Evolutionary conservation across 768 basidiomycete genomes (phyloP), one percentile per base, ranked within the genome.

Genomic region (Termitomyces sp.): DNA sequence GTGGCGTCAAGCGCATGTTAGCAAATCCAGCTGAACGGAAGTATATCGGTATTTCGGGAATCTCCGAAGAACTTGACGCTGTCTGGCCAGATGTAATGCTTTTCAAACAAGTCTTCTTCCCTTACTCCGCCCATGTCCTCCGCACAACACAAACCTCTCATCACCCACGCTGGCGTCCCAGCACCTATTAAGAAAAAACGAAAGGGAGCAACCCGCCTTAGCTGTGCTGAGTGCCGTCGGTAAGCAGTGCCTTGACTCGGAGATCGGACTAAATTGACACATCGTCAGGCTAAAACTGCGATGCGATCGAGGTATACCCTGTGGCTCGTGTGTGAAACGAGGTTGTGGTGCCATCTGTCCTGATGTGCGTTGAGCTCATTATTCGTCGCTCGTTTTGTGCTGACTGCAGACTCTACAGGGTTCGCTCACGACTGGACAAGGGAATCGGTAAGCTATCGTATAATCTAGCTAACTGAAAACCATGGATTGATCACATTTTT

Each of bases 301-400:
- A 19, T 92, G 89, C 68, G 88, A 91, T 74, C 79, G 89, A 62
- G 77, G 77, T 28, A 76, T 90, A 61, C 89, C 89, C 10, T 91
- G 89, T 63, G 80, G 85, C 59, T 89, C 87, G 1, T 91, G 89
- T 62, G 80, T 90, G 21, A 92, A 91, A 70, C 79, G 87, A 58
- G 87, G 87, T 12, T 88, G 87, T 63, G 85, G 83, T 48, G 84
- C 88, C 54, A 90, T 92, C 59, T 92, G 89, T 67, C 89, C 89
- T 48, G 89, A 91, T 66, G 85, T 85, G 66, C n/a, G 45, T 44
- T 51, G 32, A 26, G 15, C 28, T 46, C 30, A 19, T 14, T 35
- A 35, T 44, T 30, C n/a, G 41, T 34, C 26, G 21, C 34, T 22
- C 10, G 10, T 48, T 45, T 21, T 30, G 22, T 19, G 44, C 45